Conservation (phyloP, 805 yeast genomes). For the Saitoella complicata region DNA sequence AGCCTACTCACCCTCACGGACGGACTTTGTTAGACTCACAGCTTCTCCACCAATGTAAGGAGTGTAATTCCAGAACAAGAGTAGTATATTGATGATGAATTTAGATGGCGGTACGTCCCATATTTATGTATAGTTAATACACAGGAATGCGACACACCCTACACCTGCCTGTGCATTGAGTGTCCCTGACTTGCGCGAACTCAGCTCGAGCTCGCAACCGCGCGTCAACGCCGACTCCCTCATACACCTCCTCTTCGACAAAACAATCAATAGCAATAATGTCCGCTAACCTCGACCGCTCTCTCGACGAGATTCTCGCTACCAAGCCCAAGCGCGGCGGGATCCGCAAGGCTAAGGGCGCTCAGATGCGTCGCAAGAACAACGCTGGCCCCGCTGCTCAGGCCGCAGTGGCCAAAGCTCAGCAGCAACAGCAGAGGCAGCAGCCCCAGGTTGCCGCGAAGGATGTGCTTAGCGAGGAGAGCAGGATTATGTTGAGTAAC, state of each 20-base stretch:
- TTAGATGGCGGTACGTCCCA: too few relatives aligned
- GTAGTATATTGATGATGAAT: too few relatives aligned
- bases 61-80: too few relatives aligned
- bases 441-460: slow-evolving; percentile 25
- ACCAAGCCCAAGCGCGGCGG: slow-evolving; percentile 24
- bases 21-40: too few relatives aligned
- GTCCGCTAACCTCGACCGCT: slow-evolving; percentile 78
- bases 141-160: too few relatives aligned
- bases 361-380: slow-evolving; percentile 4
- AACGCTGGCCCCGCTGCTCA: slow-evolving; percentile 14
- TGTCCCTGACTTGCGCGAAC: too few relatives aligned
- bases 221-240: background rate
- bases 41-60: too few relatives aligned
- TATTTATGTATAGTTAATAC: too few relatives aligned
- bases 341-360: slow-evolving; percentile 13
- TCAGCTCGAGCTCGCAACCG: too few relatives aligned
- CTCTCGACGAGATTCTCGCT: slow-evolving; percentile 87
- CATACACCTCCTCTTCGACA: background rate
- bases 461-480: slow-evolving; percentile 29
- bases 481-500: slow-evolving; percentile 72
- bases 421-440: slow-evolving; percentile 20
- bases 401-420: slow-evolving; percentile 10
- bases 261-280: slow-evolving; percentile 21
- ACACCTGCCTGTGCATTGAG: too few relatives aligned
- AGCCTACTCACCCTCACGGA: too few relatives aligned